These are phyloP conservation scores for Aspergillus bertholletiae DNA, from an alignment of 495 filamentous ascomycete species.

Conservation along the genomic window DNA sequence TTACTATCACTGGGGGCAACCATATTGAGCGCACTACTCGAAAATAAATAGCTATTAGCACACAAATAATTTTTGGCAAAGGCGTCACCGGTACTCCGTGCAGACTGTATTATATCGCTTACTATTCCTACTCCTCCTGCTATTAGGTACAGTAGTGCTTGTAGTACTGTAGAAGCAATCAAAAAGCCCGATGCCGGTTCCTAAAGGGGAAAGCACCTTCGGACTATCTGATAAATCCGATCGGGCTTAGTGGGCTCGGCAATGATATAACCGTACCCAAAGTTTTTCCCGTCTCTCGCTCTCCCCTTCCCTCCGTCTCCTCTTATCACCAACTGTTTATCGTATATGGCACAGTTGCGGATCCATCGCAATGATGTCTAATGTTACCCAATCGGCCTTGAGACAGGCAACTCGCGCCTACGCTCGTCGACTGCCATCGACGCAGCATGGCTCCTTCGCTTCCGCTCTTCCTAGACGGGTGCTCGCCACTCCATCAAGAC, in stretches of 20 bases:
- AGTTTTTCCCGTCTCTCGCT: constrained; percentile 17
- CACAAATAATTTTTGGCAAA: too few species aligned
- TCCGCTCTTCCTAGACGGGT: constrained; percentile 41
- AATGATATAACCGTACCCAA: constrained; percentile 30
- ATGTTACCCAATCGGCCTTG: constrained; percentile 64
- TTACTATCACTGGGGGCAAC: too few species aligned
- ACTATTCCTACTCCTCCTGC: neutral
- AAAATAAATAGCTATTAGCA: too few species aligned
- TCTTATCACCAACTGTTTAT: constrained; percentile 13
- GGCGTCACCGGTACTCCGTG: too few species aligned
- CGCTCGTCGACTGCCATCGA: constrained; percentile 49
- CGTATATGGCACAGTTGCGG: constrained; percentile 19
- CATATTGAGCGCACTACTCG: too few species aligned
- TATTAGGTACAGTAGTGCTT: too few species aligned
- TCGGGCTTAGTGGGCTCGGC: constrained; percentile 23
- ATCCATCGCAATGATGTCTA: constrained; percentile 58
- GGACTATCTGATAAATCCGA: constrained; percentile 19
- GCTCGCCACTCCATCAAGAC: constrained; percentile 35
- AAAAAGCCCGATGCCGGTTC: neutral
- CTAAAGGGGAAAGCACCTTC: neutral
- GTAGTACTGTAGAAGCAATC: too few species aligned
- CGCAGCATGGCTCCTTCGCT: constrained; percentile 39
- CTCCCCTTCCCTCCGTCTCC: constrained; percentile 6
- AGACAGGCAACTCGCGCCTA: constrained; percentile 75
- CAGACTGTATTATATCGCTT: too few species aligned